A percentile compares a stretch with the other conserved stretches of the same genome.
These are phyloP conservation scores for Kingdonia uniflora DNA, from an alignment of 164 flowering plant species.

Conservation along the genomic window DNA sequence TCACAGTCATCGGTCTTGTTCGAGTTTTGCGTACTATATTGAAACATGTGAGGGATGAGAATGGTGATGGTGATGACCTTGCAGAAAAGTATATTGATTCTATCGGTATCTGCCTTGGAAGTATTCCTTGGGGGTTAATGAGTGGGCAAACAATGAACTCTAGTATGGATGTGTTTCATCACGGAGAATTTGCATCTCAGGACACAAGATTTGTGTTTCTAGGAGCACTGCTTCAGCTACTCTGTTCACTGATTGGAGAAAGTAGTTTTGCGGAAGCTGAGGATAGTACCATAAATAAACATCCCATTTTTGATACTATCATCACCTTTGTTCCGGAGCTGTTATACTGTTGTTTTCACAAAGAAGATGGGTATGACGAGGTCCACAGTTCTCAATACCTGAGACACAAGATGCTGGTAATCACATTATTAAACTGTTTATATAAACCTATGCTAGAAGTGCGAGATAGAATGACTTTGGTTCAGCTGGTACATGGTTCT, in stretches of 20 bases:
- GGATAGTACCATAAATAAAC: constrained; percentile 14
- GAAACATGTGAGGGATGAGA: constrained; percentile 42
- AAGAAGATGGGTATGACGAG: constrained; percentile 15
- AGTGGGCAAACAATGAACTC: constrained; percentile 10
- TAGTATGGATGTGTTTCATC: constrained; percentile 3
- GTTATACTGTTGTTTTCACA: constrained; percentile 39
- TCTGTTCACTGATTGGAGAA: constrained; percentile 51
- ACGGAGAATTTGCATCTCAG: constrained; percentile 6
- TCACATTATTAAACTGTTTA: no score
- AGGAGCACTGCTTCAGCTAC: constrained; percentile 50
- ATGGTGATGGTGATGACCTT: constrained; percentile 24
- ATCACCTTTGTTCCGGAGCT: constrained; percentile 42
- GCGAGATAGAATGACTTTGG: no score
- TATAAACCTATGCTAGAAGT: no score
- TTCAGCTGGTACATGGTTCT: no score
- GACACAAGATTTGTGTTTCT: constrained; percentile 27
- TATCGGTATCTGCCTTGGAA: constrained; percentile 25
- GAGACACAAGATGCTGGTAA: constrained; percentile 77
- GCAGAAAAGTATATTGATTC: constrained; percentile 24
- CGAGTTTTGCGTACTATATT: constrained; percentile 43
- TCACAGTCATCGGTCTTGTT: constrained; percentile 30
- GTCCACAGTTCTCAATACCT: constrained; percentile 35
- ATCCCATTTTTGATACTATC: constrained; percentile 21
- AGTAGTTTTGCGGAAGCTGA: constrained; percentile 20
- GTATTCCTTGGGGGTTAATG: constrained; percentile 38